Base-by-base conservation (phyloP, 2,329 filamentous ascomycete species). In the Fusarium miscanthi region DNA sequence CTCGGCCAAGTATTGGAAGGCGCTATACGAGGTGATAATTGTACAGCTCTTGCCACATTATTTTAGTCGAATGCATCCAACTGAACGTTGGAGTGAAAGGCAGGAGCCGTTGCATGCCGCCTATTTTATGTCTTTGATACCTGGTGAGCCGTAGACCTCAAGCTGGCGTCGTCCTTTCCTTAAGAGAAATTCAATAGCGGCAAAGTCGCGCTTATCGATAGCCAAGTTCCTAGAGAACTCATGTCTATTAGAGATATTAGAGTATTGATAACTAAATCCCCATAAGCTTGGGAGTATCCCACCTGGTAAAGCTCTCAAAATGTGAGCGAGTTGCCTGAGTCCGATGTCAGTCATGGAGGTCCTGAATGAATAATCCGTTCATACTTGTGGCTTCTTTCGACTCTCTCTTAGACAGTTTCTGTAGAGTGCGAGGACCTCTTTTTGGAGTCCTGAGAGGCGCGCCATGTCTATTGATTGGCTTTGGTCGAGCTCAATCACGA, bases 341-440 rank as follows among this genome's bases (percentile, higher is more conserved):
- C 62, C 42, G 23, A 49, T 30, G 64, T 79, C 41, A 74, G 63
- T 74, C 35, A 62, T 17, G 7, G 19, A 40, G 69, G 43, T 35
- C 17, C 31, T 13, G 35, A 35, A 40, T 48, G 12, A 46, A 31
- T 45, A 19, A 57, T 51, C 31, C 11, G 21, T 16, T 53, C 67
- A 19, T 81, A 95, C 94, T 76, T 83, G 80, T 54, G 95, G 94
- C 81, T 99, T 98, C 78, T 91, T 91, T 67, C 92, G 89, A 66
- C 92, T 91, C 78, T 93, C 93, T 66, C 95, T 90, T 31, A 99
- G 85, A 78, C 95, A 98, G 79, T 90, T 89, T 65, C 95, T 91
- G 81, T 98, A 99, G 19, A 99, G 88, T 38, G 90, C 87, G 57
- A 98, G 82, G 7, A 98, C 95, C 78, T 97, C 94, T 77, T 89